Conservation (phyloP, 2,329 filamentous ascomycete genomes). For the Nemania diffusa region DNA sequence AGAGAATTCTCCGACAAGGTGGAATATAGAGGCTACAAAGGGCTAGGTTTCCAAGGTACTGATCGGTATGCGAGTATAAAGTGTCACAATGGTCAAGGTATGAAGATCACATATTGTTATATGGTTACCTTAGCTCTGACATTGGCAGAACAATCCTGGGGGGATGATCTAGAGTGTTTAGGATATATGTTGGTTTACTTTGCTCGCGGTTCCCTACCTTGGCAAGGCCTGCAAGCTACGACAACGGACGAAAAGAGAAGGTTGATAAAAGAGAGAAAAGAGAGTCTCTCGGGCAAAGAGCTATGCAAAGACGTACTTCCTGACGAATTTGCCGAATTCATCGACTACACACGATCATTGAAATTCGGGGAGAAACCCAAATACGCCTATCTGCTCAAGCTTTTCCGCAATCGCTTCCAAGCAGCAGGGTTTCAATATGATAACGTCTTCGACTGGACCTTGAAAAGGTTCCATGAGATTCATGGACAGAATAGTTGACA, state of each 20-base stretch:
- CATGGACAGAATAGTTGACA: too few relatives aligned
- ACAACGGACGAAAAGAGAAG: slow-evolving; percentile 80
- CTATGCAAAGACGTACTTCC: slow-evolving; percentile 76
- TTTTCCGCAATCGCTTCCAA: slow-evolving; percentile 72
- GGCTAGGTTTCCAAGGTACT: slow-evolving; percentile 24
- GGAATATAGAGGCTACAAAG: background rate
- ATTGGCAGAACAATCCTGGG: slow-evolving; percentile 63
- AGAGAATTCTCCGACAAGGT: slow-evolving; percentile 31
- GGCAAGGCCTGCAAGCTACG: slow-evolving; percentile 78
- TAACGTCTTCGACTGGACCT: slow-evolving; percentile 79
- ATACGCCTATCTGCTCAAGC: slow-evolving; percentile 71
- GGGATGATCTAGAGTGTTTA: slow-evolving; percentile 79
- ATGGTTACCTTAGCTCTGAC: slow-evolving; percentile 27
- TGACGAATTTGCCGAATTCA: slow-evolving; percentile 78
- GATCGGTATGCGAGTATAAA: slow-evolving; percentile 28
- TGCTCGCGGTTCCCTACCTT: slow-evolving; percentile 77
- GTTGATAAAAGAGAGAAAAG: slow-evolving; percentile 81
- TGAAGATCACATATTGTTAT: too few relatives aligned
- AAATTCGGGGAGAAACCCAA: slow-evolving; percentile 80
- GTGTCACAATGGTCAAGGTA: slow-evolving; percentile 31
- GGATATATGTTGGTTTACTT: slow-evolving; percentile 82
- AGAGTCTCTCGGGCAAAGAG: slow-evolving; percentile 78
- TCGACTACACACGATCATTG: slow-evolving; percentile 78
- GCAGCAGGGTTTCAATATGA: slow-evolving; percentile 80
- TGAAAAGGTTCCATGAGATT: slow-evolving; percentile 31